Conservation (phyloP, 2,329 filamentous ascomycete genomes). For the Dissoconium aciculare region DNA sequence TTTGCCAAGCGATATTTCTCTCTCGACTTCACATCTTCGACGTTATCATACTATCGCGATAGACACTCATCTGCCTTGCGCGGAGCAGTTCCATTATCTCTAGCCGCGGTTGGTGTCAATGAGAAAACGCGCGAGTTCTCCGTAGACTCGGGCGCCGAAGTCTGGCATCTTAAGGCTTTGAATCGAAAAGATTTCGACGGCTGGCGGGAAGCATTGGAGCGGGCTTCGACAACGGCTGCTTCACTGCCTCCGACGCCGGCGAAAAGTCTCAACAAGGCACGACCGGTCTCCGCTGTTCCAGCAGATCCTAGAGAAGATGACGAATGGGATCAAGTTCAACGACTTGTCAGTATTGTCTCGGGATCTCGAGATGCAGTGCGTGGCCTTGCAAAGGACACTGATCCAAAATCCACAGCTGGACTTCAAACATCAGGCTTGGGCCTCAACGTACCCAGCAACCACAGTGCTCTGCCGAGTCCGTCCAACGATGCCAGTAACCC, state of each 20-base stretch:
- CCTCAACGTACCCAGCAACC: constrained; percentile 13
- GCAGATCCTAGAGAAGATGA: constrained; percentile 47
- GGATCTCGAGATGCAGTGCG: constrained; percentile 80
- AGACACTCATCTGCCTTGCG: constrained; percentile 82
- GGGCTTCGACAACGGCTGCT: constrained; percentile 45
- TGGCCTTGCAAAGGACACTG: constrained; percentile 71
- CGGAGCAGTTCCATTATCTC: constrained; percentile 78
- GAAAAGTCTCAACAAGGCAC: constrained; percentile 5
- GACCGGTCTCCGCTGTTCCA: constrained; percentile 7
- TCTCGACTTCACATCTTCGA: constrained; percentile 84
- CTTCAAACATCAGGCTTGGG: constrained; percentile 1
- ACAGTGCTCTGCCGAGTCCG: constrained; percentile 24
- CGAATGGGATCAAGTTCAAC: constrained; percentile 79
- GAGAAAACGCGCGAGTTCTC: constrained; percentile 81
- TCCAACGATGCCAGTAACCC: constrained; percentile 30
- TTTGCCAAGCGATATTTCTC: constrained; percentile 92
- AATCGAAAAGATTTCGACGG: constrained; percentile 73
- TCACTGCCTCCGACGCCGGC: constrained; percentile 19
- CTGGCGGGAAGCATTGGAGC: constrained; percentile 77
- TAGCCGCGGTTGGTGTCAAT: constrained; percentile 83
- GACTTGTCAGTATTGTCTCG: constrained; percentile 69
- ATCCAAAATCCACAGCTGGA: constrained; percentile 40
- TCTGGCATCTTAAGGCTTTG: constrained; percentile 82
- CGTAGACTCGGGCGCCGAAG: constrained; percentile 89
- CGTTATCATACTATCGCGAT: constrained; percentile 91